Conservation (phyloP, 2,329 filamentous ascomycete genomes). For the Salinomyces thailandicus region DNA sequence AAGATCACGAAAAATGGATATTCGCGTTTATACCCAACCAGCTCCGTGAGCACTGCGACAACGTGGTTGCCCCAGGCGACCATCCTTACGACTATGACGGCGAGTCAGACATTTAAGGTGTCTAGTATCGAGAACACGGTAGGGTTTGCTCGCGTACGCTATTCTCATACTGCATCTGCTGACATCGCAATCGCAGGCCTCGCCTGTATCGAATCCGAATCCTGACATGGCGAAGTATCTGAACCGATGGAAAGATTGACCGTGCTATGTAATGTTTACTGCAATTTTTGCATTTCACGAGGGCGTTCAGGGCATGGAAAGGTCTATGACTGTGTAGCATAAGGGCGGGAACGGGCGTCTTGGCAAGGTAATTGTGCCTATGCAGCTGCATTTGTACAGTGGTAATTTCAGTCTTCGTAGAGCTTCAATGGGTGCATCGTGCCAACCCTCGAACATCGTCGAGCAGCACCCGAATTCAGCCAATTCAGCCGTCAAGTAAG, state of each 20-base stretch:
- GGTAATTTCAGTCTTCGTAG: too few relatives aligned
- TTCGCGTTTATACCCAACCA: conserved; percentile 45
- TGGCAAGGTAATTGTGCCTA: too few relatives aligned
- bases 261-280: background rate
- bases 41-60: conserved; percentile 42
- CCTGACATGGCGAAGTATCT: conserved; percentile 49
- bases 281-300: background rate
- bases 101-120: conserved; percentile 41
- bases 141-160: conserved; percentile 23
- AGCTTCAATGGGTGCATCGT: too few relatives aligned
- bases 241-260: conserved; percentile 49
- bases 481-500: too few relatives aligned
- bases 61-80: conserved; percentile 37
- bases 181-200: conserved; percentile 33
- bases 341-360: too few relatives aligned
- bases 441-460: too few relatives aligned
- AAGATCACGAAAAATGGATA: conserved; percentile 46
- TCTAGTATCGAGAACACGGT: conserved; percentile 50
- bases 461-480: too few relatives aligned
- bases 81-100: conserved; percentile 43
- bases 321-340: too few relatives aligned
- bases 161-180: background rate
- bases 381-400: too few relatives aligned
- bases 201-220: conserved; percentile 41
- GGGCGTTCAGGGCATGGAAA: too few relatives aligned